Base-by-base conservation (phyloP, 768 basidiomycete genomes). In the Tulasnella sp. region DNA sequence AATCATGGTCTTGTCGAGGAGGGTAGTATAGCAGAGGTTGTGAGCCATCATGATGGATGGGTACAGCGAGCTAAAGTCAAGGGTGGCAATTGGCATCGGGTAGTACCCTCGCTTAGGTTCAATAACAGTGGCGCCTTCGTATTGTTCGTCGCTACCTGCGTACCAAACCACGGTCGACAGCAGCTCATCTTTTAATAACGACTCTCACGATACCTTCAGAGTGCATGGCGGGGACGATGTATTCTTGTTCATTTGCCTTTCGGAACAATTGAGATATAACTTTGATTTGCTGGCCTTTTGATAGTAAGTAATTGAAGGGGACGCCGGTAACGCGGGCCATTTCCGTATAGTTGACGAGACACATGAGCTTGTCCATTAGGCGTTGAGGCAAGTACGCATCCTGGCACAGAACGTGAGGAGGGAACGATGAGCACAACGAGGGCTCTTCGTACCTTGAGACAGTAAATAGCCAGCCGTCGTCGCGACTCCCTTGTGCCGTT, bases 21-120 rank as follows among this genome's bases (percentile, higher is more conserved):
- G 88, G 0, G 98, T 98, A 0, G 98, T 98, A 84, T 99, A 99
- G 85, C 98, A 99, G 0, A 99, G 88, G 85, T 99, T 99, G 86
- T 99, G 98, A 2, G 97, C 98, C 97, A 98, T 98, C 98, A 99
- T 99, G 87, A 99, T 99, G 0, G 98, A 99, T 4, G 98, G 98
- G 86, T 99, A 99, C 81, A 99, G 89, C 1, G 97, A 98, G 80
- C 96, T 96, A 87, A 99, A 99, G 90, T 99, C 98, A 73, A 99
- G 91, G 0, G 98, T 99, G 18, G 98, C 97, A 84, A 99, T 98
- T 1, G 98, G 98, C 0, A 92, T 91, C 84, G 98, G 96, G 85
- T 99, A 99, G 86, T 96, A 99, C 0, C 97, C 98, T 84, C 93
- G 96, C 85, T 90, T 92, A 4, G 98, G 98, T 84, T 99, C 98